These are phyloP conservation scores for Tylopilus rubrobrunneus DNA, from an alignment of 768 basidiomycete genomes.

Conservation along the genomic window DNA sequence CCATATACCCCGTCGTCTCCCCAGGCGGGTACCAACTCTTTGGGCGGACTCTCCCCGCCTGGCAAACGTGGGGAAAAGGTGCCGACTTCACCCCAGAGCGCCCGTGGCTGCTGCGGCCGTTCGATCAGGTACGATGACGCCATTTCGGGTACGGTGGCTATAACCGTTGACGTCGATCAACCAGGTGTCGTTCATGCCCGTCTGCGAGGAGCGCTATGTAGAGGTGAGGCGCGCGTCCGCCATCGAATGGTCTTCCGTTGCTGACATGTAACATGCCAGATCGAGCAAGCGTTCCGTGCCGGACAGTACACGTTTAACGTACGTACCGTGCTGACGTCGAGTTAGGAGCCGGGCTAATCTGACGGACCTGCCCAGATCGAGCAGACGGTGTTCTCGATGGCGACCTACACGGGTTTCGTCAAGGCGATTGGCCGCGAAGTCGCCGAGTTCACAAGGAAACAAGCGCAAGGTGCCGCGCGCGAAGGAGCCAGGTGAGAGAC, in stretches of 20 bases:
- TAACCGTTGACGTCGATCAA: background rate
- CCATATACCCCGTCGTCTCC: constrained; percentile 61
- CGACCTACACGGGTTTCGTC: constrained; percentile 42
- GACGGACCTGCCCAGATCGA: constrained; percentile 38
- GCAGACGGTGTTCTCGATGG: constrained; percentile 49
- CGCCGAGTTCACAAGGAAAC: constrained; percentile 37
- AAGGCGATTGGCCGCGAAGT: constrained; percentile 41
- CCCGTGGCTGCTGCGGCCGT: constrained; percentile 60
- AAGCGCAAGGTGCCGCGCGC: constrained; percentile 31
- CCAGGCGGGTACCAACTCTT: constrained; percentile 66
- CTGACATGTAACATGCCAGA: constrained; percentile 25
- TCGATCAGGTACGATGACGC: constrained; percentile 47
- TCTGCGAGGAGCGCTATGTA: constrained; percentile 46
- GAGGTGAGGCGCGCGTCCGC: constrained; percentile 31
- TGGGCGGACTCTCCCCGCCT: constrained; percentile 60
- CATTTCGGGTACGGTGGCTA: background rate
- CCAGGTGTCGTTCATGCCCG: constrained; percentile 48
- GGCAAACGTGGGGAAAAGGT: constrained; percentile 61
- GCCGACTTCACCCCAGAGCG: constrained; percentile 39
- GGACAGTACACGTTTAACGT: constrained; percentile 54
- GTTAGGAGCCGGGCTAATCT: background rate
- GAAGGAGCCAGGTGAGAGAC: constrained; percentile 41
- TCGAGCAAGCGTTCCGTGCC: constrained; percentile 49
- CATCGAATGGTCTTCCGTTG: background rate
- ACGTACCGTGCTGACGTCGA: constrained; percentile 28